A percentile compares a stretch with the other conserved stretches of the same genome.
These are phyloP conservation scores for Glebionis coronaria DNA, from an alignment of 129 eudicot genomes.

Conservation along the genomic window DNA sequence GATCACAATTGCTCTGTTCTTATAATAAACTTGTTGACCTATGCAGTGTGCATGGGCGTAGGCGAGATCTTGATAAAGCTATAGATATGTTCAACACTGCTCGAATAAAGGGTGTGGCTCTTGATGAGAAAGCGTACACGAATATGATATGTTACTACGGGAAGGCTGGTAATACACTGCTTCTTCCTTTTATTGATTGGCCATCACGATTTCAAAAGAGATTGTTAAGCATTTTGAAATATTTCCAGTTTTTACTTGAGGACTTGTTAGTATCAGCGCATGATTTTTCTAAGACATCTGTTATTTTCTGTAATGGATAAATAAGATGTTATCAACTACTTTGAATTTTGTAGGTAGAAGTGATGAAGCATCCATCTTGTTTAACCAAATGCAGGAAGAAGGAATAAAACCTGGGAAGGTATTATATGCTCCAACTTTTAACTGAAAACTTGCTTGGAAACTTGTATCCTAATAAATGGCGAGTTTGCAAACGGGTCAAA, in stretches of 20 bases:
- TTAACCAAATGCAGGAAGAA: slow-evolving; percentile 75
- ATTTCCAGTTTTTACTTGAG: background rate
- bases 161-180: slow-evolving; percentile 64
- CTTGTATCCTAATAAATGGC: background rate
- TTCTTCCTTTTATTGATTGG: slow-evolving; percentile 14
- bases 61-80: slow-evolving; percentile 64
- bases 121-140: slow-evolving; percentile 86
- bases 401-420: slow-evolving; percentile 97
- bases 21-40: slow-evolving; percentile 15
- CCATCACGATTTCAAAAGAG: slow-evolving; percentile 7
- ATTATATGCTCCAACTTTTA: slow-evolving; percentile 5
- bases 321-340: slow-evolving; percentile 3
- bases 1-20: slow-evolving; percentile 4
- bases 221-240: slow-evolving; percentile 12
- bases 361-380: slow-evolving; percentile 65
- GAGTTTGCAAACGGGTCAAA: too few species aligned
- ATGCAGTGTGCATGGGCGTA: slow-evolving; percentile 86
- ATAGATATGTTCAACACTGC: slow-evolving; percentile 69
- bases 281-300: background rate
- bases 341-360: slow-evolving; percentile 53
- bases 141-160: slow-evolving; percentile 76
- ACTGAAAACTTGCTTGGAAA: background rate
- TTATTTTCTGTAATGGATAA: slow-evolving; percentile 10
- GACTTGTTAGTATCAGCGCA: slow-evolving; percentile 13
- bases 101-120: slow-evolving; percentile 49